Base-by-base conservation (phyloP, 2,329 filamentous ascomycete species). In the Whalleya microplaca region DNA sequence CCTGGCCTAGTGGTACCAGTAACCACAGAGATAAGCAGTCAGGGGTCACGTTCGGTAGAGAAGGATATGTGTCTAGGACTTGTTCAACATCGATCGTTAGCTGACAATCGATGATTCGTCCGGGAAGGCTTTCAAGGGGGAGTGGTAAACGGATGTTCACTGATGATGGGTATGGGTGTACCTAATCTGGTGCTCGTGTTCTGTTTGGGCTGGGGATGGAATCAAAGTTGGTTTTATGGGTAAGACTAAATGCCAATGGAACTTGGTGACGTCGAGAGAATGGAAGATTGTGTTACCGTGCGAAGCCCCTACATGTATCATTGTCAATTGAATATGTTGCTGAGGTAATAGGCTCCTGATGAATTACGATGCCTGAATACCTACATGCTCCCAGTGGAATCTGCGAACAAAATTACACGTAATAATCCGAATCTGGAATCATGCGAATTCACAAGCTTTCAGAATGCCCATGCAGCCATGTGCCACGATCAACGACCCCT, bases 401-500 rank as follows among this genome's bases (percentile, higher is more conserved):
- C n/a, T n/a, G n/a, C n/a, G n/a, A n/a, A n/a, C n/a, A n/a, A n/a
- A n/a, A n/a, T n/a, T n/a, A n/a, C n/a, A n/a, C n/a, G n/a, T n/a
- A n/a, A 37, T 12, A 37, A 37, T 12, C 14, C 10, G 14, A 37
- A 37, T 16, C 9, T 12, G 14, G 14, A 3, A 37, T 37, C 32
- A 37, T 37, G 32, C 32, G 9, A 37, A 37, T 37, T 37, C 32
- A 37, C 32, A 37, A 37, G 32, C 32, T 37, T 37, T 12, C 14
- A 16, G 32, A 16, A 16, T 12, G 10, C 6, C 37, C 37, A 41
- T 46, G 18, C 29, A 46, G 49, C 23, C 32, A 40, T 41, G 18
- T 9, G 42, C 20, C 43, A 45, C 42, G n/a, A 44, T 44, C 45
- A 41, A 53, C 20, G 27, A 60, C 37, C 63, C 63, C 54, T 65